Percentiles rank a stretch among this genome's conserved stretches.
These are phyloP conservation scores for Rutstroemia sp. DNA, from an alignment of 2,329 filamentous ascomycete genomes.

Conservation along the genomic window DNA sequence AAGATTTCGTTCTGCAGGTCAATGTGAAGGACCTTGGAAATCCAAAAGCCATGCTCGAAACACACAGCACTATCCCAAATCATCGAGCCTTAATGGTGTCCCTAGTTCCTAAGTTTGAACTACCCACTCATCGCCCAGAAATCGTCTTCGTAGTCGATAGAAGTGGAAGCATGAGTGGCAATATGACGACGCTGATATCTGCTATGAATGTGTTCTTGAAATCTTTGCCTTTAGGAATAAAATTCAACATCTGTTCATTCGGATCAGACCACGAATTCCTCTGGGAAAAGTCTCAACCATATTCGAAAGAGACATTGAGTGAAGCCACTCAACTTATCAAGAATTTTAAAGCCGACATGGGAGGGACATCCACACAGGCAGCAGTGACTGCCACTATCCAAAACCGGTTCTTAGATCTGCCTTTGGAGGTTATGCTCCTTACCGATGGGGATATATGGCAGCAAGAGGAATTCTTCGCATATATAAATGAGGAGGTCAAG, in stretches of 20 bases:
- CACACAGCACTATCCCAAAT: conserved; percentile 51
- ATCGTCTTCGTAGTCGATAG: conserved; percentile 68
- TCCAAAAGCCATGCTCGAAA: conserved; percentile 60
- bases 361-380: conserved; percentile 45
- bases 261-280: conserved; percentile 41
- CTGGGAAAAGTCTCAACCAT: conserved; percentile 40
- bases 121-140: conserved; percentile 49
- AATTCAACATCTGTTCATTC: conserved; percentile 67
- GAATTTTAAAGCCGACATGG: conserved; percentile 39
- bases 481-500: conserved; percentile 37
- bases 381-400: conserved; percentile 40
- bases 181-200: conserved; percentile 45
- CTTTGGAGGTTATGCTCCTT: conserved; percentile 47
- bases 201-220: conserved; percentile 59
- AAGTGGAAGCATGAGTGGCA: conserved; percentile 56
- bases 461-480: conserved; percentile 36
- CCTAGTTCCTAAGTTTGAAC: conserved; percentile 61
- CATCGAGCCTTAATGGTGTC: conserved; percentile 65
- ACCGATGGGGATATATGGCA: conserved; percentile 51
- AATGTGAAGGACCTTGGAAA: conserved; percentile 50
- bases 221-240: conserved; percentile 53
- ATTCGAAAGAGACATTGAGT: conserved; percentile 37
- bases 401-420: conserved; percentile 37
- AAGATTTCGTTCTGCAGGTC: conserved; percentile 62
- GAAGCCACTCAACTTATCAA: conserved; percentile 37